phyloP scores from a whole-genome alignment of 257 asterid species.

The Fraxinus americana region DNA sequence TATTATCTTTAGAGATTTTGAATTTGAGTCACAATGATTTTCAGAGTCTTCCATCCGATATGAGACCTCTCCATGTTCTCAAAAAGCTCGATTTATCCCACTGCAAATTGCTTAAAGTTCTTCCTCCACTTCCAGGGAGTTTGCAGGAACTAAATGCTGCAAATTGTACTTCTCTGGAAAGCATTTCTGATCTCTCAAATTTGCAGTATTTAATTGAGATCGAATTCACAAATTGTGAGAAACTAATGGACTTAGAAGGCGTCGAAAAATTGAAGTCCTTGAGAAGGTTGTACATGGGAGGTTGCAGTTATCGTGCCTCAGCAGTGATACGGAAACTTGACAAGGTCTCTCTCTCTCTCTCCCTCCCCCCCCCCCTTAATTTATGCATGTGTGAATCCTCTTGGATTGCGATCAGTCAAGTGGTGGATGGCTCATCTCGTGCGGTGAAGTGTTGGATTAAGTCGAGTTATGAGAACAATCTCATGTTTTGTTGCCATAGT shows the following conservation, averaged over 20 bases:
- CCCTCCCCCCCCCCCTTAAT: background rate
- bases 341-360: conserved; percentile 26
- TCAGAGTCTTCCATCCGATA: conserved; percentile 32
- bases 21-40: conserved; percentile 31
- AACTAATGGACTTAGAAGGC: conserved; percentile 28
- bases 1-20: conserved; percentile 25
- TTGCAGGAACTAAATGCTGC: conserved; percentile 29
- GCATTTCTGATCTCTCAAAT: conserved; percentile 23
- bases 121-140: conserved; percentile 35
- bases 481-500: no score
- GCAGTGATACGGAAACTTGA: conserved; percentile 17
- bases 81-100: conserved; percentile 17
- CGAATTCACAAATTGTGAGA: conserved; percentile 28
- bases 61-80: conserved; percentile 27
- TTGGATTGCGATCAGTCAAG: background rate
- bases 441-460: background rate
- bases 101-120: conserved; percentile 31
- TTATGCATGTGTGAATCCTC: background rate
- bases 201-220: conserved; percentile 24
- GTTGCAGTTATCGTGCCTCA: conserved; percentile 27
- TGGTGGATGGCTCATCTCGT: background rate
- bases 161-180: conserved; percentile 27
- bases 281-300: conserved; percentile 29
- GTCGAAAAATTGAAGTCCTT: conserved; percentile 34
- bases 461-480: no score